Conservation (phyloP, 208 protist genomes). For the Polymyxa betae region DNA sequence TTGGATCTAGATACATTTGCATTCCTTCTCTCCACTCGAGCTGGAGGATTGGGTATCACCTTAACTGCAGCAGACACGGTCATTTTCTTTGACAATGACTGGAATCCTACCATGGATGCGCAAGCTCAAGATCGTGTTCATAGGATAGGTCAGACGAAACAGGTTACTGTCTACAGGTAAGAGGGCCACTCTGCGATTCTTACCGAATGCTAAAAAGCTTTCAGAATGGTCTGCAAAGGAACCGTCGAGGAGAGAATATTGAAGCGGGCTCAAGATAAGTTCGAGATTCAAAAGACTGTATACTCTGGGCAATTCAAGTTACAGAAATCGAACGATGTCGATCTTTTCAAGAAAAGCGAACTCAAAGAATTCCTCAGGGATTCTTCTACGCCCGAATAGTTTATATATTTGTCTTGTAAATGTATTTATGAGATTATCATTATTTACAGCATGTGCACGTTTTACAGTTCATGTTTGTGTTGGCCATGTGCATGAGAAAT, state of each 20-base stretch:
- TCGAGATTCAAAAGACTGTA: slow-evolving; percentile 63
- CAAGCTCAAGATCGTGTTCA: slow-evolving; percentile 71
- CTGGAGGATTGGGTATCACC: slow-evolving; percentile 71
- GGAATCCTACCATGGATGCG: slow-evolving; percentile 71
- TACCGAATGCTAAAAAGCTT: background rate
- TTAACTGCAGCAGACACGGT: slow-evolving; percentile 72
- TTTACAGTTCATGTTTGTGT: background rate
- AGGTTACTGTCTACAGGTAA: slow-evolving; percentile 68
- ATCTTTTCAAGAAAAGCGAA: slow-evolving; percentile 54
- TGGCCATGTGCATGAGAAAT: background rate
- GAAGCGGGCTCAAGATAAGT: slow-evolving; percentile 67
- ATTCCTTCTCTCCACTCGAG: slow-evolving; percentile 69
- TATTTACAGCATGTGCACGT: background rate
- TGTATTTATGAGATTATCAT: background rate
- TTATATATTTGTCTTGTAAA: background rate
- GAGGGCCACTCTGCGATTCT: background rate
- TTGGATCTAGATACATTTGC: slow-evolving; percentile 61
- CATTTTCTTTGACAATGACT: slow-evolving; percentile 73
- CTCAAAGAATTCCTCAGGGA: slow-evolving; percentile 48
- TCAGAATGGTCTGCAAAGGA: slow-evolving; percentile 62
- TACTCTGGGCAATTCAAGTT: slow-evolving; percentile 58
- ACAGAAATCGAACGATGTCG: slow-evolving; percentile 27
- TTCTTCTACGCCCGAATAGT: background rate
- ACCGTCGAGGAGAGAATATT: slow-evolving; percentile 72
- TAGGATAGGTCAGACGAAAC: slow-evolving; percentile 70